Percentiles rank a stretch among this genome's conserved stretches.
These are phyloP conservation scores for Penicillium carneum DNA, from an alignment of 2,329 filamentous ascomycete species.

Conservation along the genomic window DNA sequence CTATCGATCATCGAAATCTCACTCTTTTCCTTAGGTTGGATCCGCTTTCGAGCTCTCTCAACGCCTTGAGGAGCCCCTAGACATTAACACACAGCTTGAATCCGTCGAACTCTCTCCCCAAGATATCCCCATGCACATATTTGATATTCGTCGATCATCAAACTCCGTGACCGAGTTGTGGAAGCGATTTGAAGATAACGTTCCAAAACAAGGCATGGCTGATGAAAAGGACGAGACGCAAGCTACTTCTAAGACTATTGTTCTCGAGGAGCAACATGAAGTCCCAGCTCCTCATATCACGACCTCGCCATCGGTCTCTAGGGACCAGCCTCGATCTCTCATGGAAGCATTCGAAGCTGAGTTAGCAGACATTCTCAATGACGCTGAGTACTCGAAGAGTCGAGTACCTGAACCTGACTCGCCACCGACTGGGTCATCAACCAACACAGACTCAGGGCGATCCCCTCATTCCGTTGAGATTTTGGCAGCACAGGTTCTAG, in stretches of 20 bases:
- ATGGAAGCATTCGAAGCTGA: constrained; percentile 52
- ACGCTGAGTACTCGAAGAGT: constrained; percentile 24
- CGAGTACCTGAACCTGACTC: constrained; percentile 23
- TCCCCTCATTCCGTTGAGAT: constrained; percentile 40
- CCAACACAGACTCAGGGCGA: constrained; percentile 22
- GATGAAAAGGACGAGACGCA: constrained; percentile 9
- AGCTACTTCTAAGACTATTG: constrained; percentile 1
- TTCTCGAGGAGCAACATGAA: constrained; percentile 16
- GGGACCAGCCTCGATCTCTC: constrained; percentile 41
- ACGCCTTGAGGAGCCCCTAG: constrained; percentile 54
- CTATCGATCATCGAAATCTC: constrained; percentile 16
- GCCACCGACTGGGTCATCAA: constrained; percentile 19
- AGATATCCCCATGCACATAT: constrained; percentile 52
- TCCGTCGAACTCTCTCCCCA: constrained; percentile 21
- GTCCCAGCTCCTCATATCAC: constrained; percentile 21
- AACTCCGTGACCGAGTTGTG: constrained; percentile 51
- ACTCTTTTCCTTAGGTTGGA: constrained; percentile 49
- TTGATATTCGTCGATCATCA: constrained; percentile 55
- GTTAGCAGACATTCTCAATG: constrained; percentile 46
- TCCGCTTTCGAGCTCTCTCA: constrained; percentile 57
- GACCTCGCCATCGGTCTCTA: constrained; percentile 20
- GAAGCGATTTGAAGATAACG: constrained; percentile 42
- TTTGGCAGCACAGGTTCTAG: constrained; percentile 44
- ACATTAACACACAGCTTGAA: constrained; percentile 20
- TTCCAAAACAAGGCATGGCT: constrained; percentile 1